phyloP scores from a whole-genome alignment of 768 basidiomycete species.

The Lactarius evosmus region DNA sequence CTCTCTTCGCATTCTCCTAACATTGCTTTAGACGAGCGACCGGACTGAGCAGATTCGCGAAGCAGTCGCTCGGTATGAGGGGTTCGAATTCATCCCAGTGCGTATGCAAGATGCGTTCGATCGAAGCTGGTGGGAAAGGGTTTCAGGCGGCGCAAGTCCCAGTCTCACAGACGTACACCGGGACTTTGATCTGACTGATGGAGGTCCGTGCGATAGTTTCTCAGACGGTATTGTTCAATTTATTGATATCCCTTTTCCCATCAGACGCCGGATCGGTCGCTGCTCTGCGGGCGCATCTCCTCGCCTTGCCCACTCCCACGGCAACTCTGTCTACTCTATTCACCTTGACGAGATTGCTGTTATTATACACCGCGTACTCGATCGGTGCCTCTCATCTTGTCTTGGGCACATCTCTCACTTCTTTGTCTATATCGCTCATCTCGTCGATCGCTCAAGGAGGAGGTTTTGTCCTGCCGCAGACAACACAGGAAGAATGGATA shows the following conservation, averaged over 20 bases:
- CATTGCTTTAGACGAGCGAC: slow-evolving; percentile 46
- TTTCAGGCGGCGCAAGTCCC: slow-evolving; percentile 37
- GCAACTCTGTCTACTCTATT: slow-evolving; percentile 58
- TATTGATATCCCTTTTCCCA: slow-evolving; percentile 9
- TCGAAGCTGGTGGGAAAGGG: slow-evolving; percentile 56
- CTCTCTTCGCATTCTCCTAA: background rate
- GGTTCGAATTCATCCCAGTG: slow-evolving; percentile 57
- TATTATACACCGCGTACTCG: slow-evolving; percentile 61
- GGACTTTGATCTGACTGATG: slow-evolving; percentile 46
- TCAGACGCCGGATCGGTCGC: slow-evolving; percentile 30
- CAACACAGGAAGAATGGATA: slow-evolving; percentile 69
- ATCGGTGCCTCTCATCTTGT: slow-evolving; percentile 69
- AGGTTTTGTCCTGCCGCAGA: slow-evolving; percentile 66
- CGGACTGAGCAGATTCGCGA: slow-evolving; percentile 49
- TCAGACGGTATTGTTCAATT: slow-evolving; percentile 18
- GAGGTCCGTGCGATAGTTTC: slow-evolving; percentile 39
- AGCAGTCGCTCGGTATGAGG: slow-evolving; percentile 47
- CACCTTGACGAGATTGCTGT: slow-evolving; percentile 60
- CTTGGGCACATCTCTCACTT: slow-evolving; percentile 76
- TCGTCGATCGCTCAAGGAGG: slow-evolving; percentile 73
- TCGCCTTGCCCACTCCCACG: slow-evolving; percentile 70
- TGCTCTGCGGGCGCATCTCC: slow-evolving; percentile 50
- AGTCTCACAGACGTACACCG: slow-evolving; percentile 33
- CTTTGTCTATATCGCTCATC: slow-evolving; percentile 69
- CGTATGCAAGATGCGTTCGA: slow-evolving; percentile 76